Evolutionary conservation across 306 rosid genomes (phyloP), one percentile per base, ranked within the genome.

Genomic region (Geum urbanum): DNA sequence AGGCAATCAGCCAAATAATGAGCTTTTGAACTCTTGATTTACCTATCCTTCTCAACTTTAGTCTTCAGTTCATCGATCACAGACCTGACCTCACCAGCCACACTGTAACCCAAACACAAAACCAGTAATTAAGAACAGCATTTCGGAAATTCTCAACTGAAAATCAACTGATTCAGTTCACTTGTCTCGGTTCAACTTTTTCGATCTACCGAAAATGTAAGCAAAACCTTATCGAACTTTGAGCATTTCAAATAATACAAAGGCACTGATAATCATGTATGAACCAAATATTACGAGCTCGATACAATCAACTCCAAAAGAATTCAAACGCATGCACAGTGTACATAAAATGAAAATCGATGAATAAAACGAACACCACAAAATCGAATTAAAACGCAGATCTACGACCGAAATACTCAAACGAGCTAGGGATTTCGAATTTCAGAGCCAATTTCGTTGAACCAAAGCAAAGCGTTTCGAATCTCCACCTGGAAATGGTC

Each of bases 1-100:
- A 65, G 65, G 32, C 19, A 24, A 22, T 19, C 48, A 67, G 20
- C 1, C 46, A 37, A 6, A 37, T 27, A 15, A 5, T 32, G 39
- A 22, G 8, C 63, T 57, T 8, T 3, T 8, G 45, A 20, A 59
- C 20, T 60, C 62, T 62, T 22, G 56, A 51, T 54, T 53, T 87
- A 92, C 97, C 98, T 90, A 55, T 94, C 98, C 86, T 94, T 94
- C 73, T 94, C 98, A 66, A 86, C 67, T 85, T 94, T 94, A 48
- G 89, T 75, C 81, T 83, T 90, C 88, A 88, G 47, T 39, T 82
- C 95, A 74, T 88, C 98, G 6, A 77, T 87, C 72, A 32, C 72
- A 71, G 90, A 79, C 76, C 87, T 90, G 20, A 90, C 77, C 79
- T 94, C 97, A 74, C 89, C 66, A 14, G 87, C 86, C 82, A 90